Percentiles rank a stretch among this genome's conserved stretches.
These are phyloP conservation scores for Ophiocordyceps robertsii DNA, from an alignment of 2,329 filamentous ascomycete species.

Conservation along the genomic window DNA sequence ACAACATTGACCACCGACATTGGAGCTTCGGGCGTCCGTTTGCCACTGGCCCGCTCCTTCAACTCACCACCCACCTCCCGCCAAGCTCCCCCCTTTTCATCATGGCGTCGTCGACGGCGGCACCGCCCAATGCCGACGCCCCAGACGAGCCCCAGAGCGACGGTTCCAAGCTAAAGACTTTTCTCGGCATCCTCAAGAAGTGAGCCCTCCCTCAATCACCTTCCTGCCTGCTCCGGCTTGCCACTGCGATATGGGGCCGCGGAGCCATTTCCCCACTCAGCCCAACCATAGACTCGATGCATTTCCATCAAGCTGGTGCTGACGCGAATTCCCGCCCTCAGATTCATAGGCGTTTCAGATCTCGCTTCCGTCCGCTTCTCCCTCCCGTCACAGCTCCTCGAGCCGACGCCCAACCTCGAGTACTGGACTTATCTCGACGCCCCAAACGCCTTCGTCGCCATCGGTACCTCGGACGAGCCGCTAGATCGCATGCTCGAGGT, in stretches of 20 bases:
- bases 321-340: slow-evolving; percentile 19
- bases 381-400: slow-evolving; percentile 84
- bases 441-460: slow-evolving; percentile 73
- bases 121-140: slow-evolving; percentile 16
- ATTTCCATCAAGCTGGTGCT: background rate
- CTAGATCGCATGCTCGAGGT: slow-evolving; percentile 92
- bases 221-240: background rate
- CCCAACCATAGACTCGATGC: background rate
- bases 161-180: slow-evolving; percentile 77
- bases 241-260: too few relatives aligned
- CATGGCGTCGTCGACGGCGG: slow-evolving; percentile 25
- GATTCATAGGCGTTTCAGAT: slow-evolving; percentile 92
- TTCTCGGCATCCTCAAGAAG: slow-evolving; percentile 79
- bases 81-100: background rate
- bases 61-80: background rate
- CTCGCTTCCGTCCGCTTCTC: slow-evolving; percentile 95
- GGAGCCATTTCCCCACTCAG: too few relatives aligned
- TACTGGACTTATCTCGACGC: slow-evolving; percentile 98
- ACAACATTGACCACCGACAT: too few relatives aligned
- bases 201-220: slow-evolving; percentile 30
- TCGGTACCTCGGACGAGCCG: slow-evolving; percentile 80
- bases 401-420: slow-evolving; percentile 92
- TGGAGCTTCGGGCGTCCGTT: too few relatives aligned
- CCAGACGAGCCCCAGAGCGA: slow-evolving; percentile 51
- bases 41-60: too few relatives aligned